Conservation (phyloP, 2,329 filamentous ascomycete genomes). For the Ophiostoma novo-ulmi region DNA sequence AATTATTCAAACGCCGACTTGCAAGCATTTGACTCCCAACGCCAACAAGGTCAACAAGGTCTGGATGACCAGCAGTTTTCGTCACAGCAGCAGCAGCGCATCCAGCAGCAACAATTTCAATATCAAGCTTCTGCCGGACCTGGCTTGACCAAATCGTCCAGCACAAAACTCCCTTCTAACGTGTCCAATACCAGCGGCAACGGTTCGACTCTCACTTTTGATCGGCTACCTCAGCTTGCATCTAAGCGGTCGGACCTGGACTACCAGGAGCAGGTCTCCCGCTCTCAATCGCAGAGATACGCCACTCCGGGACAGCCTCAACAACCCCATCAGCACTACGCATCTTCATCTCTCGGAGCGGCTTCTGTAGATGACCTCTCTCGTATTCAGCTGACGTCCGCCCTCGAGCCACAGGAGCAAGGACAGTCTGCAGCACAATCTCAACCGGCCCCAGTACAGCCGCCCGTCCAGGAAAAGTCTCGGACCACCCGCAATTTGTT, state of each 20-base stretch:
- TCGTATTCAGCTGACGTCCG: conserved; percentile 31
- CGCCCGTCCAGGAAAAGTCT: conserved; percentile 39
- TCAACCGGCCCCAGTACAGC: conserved; percentile 19
- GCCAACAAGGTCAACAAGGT: not conserved
- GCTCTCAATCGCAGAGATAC: conserved; percentile 51
- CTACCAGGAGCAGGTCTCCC: conserved; percentile 45
- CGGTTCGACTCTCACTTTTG: conserved; percentile 18
- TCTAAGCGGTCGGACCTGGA: conserved; percentile 34
- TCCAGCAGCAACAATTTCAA: conserved; percentile 27
- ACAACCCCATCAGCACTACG: conserved; percentile 34
- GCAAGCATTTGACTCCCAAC: conserved; percentile 23
- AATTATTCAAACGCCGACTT: conserved; percentile 24
- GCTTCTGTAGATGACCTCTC: conserved; percentile 42
- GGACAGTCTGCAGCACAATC: conserved; percentile 20
- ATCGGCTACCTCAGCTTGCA: conserved; percentile 31
- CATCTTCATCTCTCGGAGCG: conserved; percentile 32
- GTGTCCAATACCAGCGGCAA: conserved; percentile 9
- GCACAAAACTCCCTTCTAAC: conserved; percentile 29
- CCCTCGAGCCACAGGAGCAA: conserved; percentile 27
- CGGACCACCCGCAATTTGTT: conserved; percentile 51
- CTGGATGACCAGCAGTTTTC: conserved; percentile 24
- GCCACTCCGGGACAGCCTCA: conserved; percentile 32
- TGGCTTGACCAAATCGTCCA: conserved; percentile 30
- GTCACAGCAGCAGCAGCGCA: conserved; percentile 28
- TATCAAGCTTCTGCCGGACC: conserved; percentile 25